A percentile compares a stretch with the other conserved stretches of the same genome.
Evolutionary conservation across 768 basidiomycete species (phyloP).

Genomic region (Termitomyces sp.): DNA sequence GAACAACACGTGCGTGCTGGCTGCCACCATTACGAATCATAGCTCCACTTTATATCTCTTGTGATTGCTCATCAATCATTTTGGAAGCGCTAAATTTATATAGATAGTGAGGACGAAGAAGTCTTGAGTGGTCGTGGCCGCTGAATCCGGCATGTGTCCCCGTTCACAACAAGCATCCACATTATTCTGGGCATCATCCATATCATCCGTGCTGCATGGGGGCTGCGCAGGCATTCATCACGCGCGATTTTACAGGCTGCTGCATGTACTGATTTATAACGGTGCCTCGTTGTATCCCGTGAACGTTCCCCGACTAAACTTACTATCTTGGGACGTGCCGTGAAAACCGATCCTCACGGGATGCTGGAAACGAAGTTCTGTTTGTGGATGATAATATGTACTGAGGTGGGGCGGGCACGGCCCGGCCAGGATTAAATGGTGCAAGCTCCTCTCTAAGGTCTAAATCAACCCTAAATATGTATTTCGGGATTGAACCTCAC

Average conservation of each 20-base stretch:
- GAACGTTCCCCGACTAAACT: too few relatives aligned
- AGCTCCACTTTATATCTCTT: background rate
- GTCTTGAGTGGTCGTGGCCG: background rate
- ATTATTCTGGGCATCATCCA: background rate
- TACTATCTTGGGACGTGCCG: too few relatives aligned
- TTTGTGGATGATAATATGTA: too few relatives aligned
- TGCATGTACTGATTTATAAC: background rate
- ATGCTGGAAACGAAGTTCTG: too few relatives aligned
- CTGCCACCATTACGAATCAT: background rate
- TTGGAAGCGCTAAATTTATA: background rate
- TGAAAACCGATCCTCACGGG: too few relatives aligned
- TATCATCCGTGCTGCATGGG: background rate
- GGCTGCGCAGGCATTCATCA: background rate
- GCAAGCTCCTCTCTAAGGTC: background rate
- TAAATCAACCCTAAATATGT: background rate
- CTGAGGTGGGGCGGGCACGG: too few relatives aligned
- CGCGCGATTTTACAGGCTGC: background rate
- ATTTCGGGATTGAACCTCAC: background rate
- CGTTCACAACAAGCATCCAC: background rate
- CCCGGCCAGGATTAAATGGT: background rate
- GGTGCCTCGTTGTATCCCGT: too few relatives aligned
- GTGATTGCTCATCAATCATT: background rate
- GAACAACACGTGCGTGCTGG: background rate
- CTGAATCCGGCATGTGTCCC: background rate
- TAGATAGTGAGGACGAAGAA: background rate